These are phyloP conservation scores for Blechomonas ayalai DNA, from an alignment of 208 protist genomes.

Conservation along the genomic window DNA sequence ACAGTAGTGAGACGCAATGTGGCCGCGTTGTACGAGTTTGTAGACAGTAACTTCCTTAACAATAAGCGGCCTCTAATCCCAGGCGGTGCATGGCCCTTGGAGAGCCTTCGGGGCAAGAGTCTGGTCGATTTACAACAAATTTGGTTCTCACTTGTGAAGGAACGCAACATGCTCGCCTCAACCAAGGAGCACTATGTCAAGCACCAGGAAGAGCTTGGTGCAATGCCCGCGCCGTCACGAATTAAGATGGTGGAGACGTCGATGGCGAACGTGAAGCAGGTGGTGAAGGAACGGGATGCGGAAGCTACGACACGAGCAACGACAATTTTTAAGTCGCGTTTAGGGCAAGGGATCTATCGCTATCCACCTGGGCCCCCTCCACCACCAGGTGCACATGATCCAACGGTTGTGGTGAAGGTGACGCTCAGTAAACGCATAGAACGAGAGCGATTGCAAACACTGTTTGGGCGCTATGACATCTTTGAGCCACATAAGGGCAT, in stretches of 20 bases:
- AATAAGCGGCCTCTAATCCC: constrained; percentile 83
- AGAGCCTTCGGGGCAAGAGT: constrained; percentile 79
- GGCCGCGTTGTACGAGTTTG: constrained; percentile 85
- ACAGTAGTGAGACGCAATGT: constrained; percentile 10
- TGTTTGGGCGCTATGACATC: constrained; percentile 77
- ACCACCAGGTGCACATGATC: constrained; percentile 51
- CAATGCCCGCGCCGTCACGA: constrained; percentile 82
- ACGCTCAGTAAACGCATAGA: constrained; percentile 57
- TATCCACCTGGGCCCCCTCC: constrained; percentile 82
- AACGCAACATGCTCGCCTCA: constrained; percentile 88
- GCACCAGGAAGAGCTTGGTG: constrained; percentile 87
- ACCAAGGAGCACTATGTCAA: constrained; percentile 81
- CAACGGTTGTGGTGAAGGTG: constrained; percentile 57
- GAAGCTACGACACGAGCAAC: constrained; percentile 57
- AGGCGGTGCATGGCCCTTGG: constrained; percentile 81
- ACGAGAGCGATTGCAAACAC: constrained; percentile 48
- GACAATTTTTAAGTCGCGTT: constrained; percentile 63
- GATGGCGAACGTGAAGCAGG: constrained; percentile 73
- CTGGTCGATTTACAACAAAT: constrained; percentile 90
- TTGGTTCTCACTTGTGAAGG: constrained; percentile 87
- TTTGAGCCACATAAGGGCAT: constrained; percentile 84
- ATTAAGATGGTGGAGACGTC: constrained; percentile 79
- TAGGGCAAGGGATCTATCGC: constrained; percentile 64
- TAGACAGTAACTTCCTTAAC: constrained; percentile 84
- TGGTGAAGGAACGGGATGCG: constrained; percentile 77